Base-by-base conservation (phyloP, 179 eudicot species). In the Spinacia oleracea region DNA sequence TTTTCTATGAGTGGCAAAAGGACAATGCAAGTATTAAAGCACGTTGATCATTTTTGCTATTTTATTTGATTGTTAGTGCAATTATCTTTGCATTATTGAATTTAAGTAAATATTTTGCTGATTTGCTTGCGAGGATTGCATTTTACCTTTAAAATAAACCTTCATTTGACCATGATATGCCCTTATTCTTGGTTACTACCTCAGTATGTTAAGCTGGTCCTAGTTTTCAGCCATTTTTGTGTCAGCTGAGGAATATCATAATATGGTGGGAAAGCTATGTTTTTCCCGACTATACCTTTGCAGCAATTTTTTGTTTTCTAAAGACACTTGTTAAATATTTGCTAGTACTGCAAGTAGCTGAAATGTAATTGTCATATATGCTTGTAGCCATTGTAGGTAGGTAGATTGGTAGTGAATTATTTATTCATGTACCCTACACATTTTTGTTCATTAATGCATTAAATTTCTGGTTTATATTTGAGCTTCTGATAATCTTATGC, bases 271-370 rank as follows among this genome's bases (percentile, higher is more conserved):
- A 10, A n/a, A 58, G 63, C 63, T 58, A 23, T 58, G 9, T 58
- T n/a, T 7, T n/a, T 0, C 63, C 15, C 23, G 15, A 25, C 9
- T 58, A 23, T 53, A 20, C 58, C 23, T 53, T 20, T 20, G 23
- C 7, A 18, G 25, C n/a, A 18, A 20, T 53, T 9, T 9, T 59
- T 12, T 25, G 32, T 62, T 29, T 14, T 62, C 66, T 62, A 27
- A 3, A 27, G 66, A 29, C 32, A 62, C 35, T 29, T 62, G 38
- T 1, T 29, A 62, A 29, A 11, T 42, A 21, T 11, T 55, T 53
- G 29, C 40, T 73, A 59, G 76, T 73, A 59, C 55, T 20, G 50
- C 32, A 40, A 23, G 65, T 55, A 73, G 76, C 40, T 29, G 66
- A 29, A 62, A 38, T 62, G 29, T 14, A 16, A 34, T 18, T 53